A percentile compares a stretch with the other conserved stretches of the same genome.
Conservation (phyloP, 352 stramenopile genomes). For the Phytophthora citrophthora region DNA sequence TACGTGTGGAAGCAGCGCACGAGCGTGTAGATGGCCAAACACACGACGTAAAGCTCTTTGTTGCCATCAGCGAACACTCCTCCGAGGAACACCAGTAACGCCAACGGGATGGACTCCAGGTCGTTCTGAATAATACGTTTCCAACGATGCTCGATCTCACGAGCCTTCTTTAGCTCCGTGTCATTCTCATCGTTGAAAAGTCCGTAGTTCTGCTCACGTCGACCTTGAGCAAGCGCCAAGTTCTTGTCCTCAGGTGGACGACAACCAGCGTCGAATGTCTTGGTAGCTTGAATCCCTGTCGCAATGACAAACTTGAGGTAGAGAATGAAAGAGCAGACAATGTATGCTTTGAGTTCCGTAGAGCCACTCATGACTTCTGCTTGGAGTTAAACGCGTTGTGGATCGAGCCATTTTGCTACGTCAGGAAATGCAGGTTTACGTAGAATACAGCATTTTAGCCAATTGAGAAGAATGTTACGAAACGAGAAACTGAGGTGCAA, state of each 20-base stretch:
- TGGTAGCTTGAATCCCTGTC: conserved; percentile 41
- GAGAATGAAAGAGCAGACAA: conserved; percentile 40
- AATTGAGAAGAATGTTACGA: conserved; percentile 20
- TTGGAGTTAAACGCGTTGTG: conserved; percentile 9
- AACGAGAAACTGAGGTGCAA: conserved; percentile 7
- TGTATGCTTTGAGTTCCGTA: conserved; percentile 36
- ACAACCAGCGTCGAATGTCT: conserved; percentile 44
- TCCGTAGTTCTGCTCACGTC: conserved; percentile 44
- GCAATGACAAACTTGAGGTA: conserved; percentile 53
- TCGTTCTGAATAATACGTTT: conserved; percentile 57
- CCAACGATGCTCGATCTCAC: conserved; percentile 51
- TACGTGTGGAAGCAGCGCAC: conserved; percentile 53
- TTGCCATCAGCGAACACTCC: conserved; percentile 39
- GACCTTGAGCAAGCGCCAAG: conserved; percentile 38
- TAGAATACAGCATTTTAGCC: conserved; percentile 23
- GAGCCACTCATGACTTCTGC: conserved; percentile 25
- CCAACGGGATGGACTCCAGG: conserved; percentile 54
- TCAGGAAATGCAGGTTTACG: conserved; percentile 27
- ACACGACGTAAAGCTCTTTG: conserved; percentile 31
- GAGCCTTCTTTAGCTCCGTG: conserved; percentile 26
- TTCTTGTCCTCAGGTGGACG: conserved; percentile 47
- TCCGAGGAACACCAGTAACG: conserved; percentile 39
- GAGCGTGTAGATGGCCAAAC: conserved; percentile 43
- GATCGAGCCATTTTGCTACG: background rate
- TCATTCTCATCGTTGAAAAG: conserved; percentile 32